A percentile compares a stretch with the other conserved stretches of the same genome.
These are phyloP conservation scores for Syzygium grande DNA, from an alignment of 345 rosid species.

Conservation along the genomic window DNA sequence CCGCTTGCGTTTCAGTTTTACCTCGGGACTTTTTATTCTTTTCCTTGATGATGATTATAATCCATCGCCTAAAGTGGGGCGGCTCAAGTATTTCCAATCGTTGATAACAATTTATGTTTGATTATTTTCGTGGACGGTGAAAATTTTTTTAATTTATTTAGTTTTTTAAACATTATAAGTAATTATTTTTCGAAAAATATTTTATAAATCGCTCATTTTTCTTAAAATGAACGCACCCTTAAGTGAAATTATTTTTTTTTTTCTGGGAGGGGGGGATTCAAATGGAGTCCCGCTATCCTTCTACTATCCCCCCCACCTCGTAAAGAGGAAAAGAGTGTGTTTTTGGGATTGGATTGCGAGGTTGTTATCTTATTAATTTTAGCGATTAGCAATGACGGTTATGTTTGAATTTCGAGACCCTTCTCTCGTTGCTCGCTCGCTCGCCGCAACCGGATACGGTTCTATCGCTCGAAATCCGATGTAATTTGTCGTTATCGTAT, in stretches of 20 bases:
- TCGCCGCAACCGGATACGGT: fast-evolving
- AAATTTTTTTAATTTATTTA: too few relatives aligned
- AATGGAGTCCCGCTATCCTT: neutral
- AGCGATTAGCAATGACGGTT: fast-evolving
- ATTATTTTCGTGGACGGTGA: too few relatives aligned
- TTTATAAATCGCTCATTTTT: too few relatives aligned
- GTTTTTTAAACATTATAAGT: too few relatives aligned
- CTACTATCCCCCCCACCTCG: neutral
- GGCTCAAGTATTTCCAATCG: too few relatives aligned
- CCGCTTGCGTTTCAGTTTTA: too few relatives aligned
- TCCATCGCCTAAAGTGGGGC: too few relatives aligned
- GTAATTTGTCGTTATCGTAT: neutral
- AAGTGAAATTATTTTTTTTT: neutral
- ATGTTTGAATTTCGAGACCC: neutral
- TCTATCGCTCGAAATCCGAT: fast-evolving
- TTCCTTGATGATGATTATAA: too few relatives aligned
- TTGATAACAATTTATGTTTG: too few relatives aligned
- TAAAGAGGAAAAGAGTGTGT: neutral
- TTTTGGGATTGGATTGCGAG: neutral
- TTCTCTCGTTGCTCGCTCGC: neutral
- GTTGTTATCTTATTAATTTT: neutral
- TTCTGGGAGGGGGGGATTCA: neutral
- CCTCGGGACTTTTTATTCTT: too few relatives aligned
- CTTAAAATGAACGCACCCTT: too few relatives aligned
- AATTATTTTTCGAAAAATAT: too few relatives aligned